Base-by-base conservation (phyloP, 768 basidiomycete species). In the Leccinum subgranulosum region DNA sequence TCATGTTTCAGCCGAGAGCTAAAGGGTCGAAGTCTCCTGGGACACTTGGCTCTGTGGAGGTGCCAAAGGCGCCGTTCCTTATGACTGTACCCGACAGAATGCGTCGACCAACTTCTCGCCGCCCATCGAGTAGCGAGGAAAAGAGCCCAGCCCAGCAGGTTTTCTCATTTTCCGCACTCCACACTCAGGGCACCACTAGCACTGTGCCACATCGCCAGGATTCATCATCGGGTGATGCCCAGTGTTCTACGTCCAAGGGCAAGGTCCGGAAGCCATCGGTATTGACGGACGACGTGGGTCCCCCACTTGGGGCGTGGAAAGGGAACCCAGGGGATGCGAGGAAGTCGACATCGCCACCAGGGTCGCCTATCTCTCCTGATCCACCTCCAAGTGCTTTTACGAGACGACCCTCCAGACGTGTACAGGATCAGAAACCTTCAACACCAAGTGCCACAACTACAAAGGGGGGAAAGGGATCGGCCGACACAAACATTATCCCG, bases 1-100 rank as follows among this genome's bases (percentile, higher is more conserved):
- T 99, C 56, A 92, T 94, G 76, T 99, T 98, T 74, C 90, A 94
- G 60, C 96, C 95, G 2, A 79, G 81, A 29, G 75, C 72, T 60
- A 61, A 83, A 74, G 69, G 77, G 61, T 12, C 70, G 66, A 73
- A 63, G 58, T 54, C 63, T 9, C 65, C 69, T 49, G 76, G 74
- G 46, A 73, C 72, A 25, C 8, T 53, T 1, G 45, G 60, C 2
- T 65, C 70, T 9, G 78, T 79, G 74, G 84, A 85, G 55, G 61
- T 80, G 23, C 79, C 81, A 56, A 77, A 76, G 56, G 76, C 76
- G 2, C 75, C 73, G 39, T 66, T 73, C 47, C 64, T 74, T 29
- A 58, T 69, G 9, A 61, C 73, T 49, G 53, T 63, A 23, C 62
- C 69, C 4, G 72, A 73, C 29, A 64, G 66, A 41, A 56, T 64